These are phyloP conservation scores for Funneliformis caledonium DNA, from an alignment of 371 early-diverging fungal species.

Conservation along the genomic window DNA sequence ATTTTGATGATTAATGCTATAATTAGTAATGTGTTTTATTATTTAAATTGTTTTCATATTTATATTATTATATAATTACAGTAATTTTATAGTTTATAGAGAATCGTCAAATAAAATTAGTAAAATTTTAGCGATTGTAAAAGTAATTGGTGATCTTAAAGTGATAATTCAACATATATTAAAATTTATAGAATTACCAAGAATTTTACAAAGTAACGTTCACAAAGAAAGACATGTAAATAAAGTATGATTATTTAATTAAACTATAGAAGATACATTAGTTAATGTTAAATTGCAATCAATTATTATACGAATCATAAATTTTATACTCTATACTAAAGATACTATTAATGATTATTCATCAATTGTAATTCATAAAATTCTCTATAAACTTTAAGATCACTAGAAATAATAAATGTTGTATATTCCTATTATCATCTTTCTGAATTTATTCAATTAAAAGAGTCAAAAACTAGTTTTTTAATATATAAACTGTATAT, in stretches of 20 bases:
- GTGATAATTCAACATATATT: neutral
- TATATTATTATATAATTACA: neutral
- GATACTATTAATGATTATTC: neutral
- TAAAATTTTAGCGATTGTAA: neutral
- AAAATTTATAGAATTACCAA: neutral
- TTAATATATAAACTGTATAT: no score
- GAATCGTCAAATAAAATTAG: neutral
- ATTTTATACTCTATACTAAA: neutral
- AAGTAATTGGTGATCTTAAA: neutral
- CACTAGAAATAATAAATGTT: neutral
- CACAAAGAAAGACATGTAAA: neutral
- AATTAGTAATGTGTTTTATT: neutral
- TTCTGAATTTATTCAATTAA: neutral
- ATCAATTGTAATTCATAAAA: neutral
- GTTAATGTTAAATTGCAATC: neutral
- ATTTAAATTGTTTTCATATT: neutral
- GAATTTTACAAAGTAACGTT: neutral
- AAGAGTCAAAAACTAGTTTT: neutral
- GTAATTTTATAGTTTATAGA: neutral
- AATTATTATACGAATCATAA: neutral
- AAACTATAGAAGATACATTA: neutral
- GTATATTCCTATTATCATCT: neutral
- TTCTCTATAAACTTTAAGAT: conserved; percentile 1
- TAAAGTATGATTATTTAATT: neutral
- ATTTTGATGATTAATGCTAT: neutral